Conservation (phyloP, 2,329 filamentous ascomycete genomes). For the Sclerotinia borealis region DNA sequence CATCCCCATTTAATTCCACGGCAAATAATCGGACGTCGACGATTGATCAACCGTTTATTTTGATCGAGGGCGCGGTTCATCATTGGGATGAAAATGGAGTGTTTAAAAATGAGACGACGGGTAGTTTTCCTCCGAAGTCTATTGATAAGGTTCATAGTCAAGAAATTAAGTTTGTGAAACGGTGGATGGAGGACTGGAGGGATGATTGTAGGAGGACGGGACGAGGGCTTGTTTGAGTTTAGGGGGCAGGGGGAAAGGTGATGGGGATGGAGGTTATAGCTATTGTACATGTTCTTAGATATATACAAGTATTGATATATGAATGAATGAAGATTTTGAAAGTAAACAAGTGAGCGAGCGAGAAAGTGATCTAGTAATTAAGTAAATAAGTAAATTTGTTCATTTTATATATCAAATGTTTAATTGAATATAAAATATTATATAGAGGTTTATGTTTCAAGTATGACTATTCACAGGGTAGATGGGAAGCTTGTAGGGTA, state of each 20-base stretch:
- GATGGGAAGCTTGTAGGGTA: too few species aligned
- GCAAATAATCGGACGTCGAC: slow-evolving; percentile 54
- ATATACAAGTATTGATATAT: background rate
- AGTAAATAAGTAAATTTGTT: too few species aligned
- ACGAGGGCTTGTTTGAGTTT: background rate
- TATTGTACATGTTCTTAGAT: background rate
- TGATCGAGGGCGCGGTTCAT: slow-evolving; percentile 70
- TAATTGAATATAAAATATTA: too few species aligned
- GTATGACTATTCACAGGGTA: too few species aligned
- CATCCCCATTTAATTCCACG: slow-evolving; percentile 40
- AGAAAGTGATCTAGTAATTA: too few species aligned
- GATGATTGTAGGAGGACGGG: background rate
- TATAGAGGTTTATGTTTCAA: too few species aligned
- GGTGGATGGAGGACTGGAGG: slow-evolving; percentile 60
- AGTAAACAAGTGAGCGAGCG: background rate
- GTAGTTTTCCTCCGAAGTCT: slow-evolving; percentile 49
- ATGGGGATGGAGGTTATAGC: background rate
- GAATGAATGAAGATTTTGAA: background rate
- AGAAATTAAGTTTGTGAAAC: slow-evolving; percentile 55
- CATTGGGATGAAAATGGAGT: slow-evolving; percentile 74
- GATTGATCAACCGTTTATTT: slow-evolving; percentile 60
- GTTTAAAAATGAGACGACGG: slow-evolving; percentile 52
- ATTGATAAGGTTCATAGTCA: slow-evolving; percentile 53
- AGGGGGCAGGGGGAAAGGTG: background rate
- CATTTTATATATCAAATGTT: too few species aligned